A percentile compares a stretch with the other conserved stretches of the same genome.
Evolutionary conservation across 108 stramenopile genomes (phyloP).

Genomic region (Cylindrotheca fusiformis): DNA sequence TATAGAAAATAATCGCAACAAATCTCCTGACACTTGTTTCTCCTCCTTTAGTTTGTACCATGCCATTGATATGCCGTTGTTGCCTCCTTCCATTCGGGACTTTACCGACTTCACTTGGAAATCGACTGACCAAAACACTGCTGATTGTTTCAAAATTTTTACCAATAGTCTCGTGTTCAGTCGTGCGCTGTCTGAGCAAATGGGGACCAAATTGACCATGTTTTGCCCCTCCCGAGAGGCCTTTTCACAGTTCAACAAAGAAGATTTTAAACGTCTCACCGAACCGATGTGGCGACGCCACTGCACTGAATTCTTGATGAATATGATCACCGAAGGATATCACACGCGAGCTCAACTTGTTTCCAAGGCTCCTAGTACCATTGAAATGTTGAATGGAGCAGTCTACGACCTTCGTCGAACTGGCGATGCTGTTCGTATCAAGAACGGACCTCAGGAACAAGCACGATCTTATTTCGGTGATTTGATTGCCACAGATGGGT

Average conservation of each 20-base stretch:
- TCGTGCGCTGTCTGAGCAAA: conserved; percentile 15
- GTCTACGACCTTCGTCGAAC: conserved; percentile 24
- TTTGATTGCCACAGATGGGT: conserved; percentile 34
- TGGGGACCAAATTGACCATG: conserved; percentile 22
- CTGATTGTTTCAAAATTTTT: conserved; percentile 27
- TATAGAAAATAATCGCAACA: background rate
- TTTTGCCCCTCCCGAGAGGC: conserved; percentile 35
- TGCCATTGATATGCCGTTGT: conserved; percentile 23
- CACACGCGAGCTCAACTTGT: conserved; percentile 20
- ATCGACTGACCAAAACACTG: conserved; percentile 24
- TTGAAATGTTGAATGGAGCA: conserved; percentile 33
- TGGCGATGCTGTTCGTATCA: conserved; percentile 25
- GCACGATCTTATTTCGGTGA: conserved; percentile 32
- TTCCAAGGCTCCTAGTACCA: conserved; percentile 15
- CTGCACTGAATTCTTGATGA: conserved; percentile 29
- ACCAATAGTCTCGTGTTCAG: conserved; percentile 6
- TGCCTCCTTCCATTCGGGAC: conserved; percentile 28
- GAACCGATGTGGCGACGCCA: conserved; percentile 35
- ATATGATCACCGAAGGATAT: conserved; percentile 20
- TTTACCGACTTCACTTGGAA: conserved; percentile 27
- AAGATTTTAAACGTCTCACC: conserved; percentile 29
- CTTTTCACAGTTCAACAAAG: conserved; percentile 34
- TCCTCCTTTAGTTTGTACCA: conserved; percentile 24
- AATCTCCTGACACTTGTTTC: background rate
- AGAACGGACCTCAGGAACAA: conserved; percentile 24